Base-by-base conservation (phyloP, 2,329 filamentous ascomycete species). In the Scleromitrula shiraiana region DNA sequence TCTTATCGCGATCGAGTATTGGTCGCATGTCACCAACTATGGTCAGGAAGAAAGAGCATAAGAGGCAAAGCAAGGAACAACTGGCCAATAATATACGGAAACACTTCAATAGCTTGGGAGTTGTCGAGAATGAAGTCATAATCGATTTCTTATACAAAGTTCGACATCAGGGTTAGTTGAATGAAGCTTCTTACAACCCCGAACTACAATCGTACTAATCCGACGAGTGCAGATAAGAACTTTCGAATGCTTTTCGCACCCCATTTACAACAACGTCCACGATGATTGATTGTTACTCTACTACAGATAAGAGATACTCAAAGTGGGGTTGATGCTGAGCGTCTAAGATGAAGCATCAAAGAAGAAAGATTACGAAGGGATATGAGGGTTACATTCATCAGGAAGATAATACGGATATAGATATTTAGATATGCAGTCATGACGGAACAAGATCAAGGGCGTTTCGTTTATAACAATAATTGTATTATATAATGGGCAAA, bases 61-160 rank as follows among this genome's bases (percentile, higher is more conserved):
- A 82, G 44, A 74, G 83, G 46, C 81, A 89, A 62, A 78, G 76
- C 59, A 85, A 85, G 62, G 82, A 88, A 30, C 77, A 85, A 55
- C 71, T 94, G 46, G 83, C 84, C 7, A 74, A 80, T 55, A 75
- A 78, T 2, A 83, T 90, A 41, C 75, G 86, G 55, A 90, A 88
- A 64, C 85, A 93, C 67, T 93, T 93, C 69, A 93, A 93, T 62
- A 80, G 79, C 27, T 74, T 86, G 55, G 84, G 83, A 14, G 78
- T 91, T 33, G 83, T 82, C 55, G 88, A 94, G 69, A 88, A 83
- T 62, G 87, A 93, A 59, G 82, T 89, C 55, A 84, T 93, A 49
- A 84, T 90, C 49, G 84, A 64, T 30, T 64, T 64, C 41, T 44
- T 65, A 41, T 65, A 65, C 50, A 65, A 65, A 46, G 62, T 65